phyloP scores from a whole-genome alignment of 176 grass and related monocot genomes.

The Avena atlantica region DNA sequence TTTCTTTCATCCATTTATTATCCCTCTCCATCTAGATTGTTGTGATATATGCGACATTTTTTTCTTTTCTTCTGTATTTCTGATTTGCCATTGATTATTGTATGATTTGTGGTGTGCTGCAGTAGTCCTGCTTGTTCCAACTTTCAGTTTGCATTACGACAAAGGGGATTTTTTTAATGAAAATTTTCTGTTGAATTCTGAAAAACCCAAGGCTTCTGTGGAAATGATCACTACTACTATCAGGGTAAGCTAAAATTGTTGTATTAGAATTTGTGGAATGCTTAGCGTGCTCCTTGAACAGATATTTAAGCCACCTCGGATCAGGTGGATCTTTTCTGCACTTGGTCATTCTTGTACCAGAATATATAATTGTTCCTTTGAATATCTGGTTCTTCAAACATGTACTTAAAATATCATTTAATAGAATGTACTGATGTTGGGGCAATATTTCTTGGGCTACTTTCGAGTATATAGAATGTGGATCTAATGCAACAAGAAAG shows the following conservation, averaged over 20 bases:
- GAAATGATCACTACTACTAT: neutral
- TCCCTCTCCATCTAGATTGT: neutral
- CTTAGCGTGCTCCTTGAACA: neutral
- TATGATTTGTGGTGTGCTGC: neutral
- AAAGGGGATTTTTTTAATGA: neutral
- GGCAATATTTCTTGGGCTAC: neutral
- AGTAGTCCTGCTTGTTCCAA: neutral
- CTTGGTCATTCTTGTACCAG: neutral
- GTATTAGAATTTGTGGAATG: neutral
- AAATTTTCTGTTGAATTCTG: neutral
- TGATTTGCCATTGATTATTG: neutral
- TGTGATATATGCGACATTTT: neutral
- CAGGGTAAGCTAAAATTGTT: neutral
- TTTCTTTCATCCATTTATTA: neutral
- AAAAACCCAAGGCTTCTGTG: neutral
- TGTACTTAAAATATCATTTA: neutral
- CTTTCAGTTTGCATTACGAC: neutral
- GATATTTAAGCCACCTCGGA: neutral
- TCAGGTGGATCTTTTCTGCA: neutral
- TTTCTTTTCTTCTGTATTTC: neutral
- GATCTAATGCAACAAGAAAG: slow-evolving; percentile 22
- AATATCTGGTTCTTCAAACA: neutral
- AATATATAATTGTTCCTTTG: neutral
- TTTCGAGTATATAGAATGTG: slow-evolving; percentile 4
- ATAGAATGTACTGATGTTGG: neutral